phyloP scores from a whole-genome alignment of 768 basidiomycete species.

The Daedaleopsis sinensis region DNA sequence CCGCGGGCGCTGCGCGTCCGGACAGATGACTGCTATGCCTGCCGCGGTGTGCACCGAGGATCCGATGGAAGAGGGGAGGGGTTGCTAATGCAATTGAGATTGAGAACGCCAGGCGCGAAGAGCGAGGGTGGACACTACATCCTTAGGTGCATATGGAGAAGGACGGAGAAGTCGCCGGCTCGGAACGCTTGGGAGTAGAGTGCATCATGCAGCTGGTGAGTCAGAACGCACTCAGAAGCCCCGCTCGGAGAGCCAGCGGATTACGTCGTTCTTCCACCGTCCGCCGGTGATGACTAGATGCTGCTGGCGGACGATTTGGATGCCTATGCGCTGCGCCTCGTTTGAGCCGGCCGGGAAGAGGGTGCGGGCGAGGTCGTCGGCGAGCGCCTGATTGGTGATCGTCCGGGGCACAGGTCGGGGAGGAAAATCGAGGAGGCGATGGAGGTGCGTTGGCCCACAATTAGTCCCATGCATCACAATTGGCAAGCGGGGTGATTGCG shows the following conservation, averaged over 20 bases:
- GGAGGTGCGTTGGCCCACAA: neutral
- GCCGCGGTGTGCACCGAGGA: neutral
- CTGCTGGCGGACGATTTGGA: constrained; percentile 49
- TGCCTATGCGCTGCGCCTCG: constrained; percentile 51
- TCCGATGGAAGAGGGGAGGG: neutral
- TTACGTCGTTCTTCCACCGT: constrained; percentile 61
- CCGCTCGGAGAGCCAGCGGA: constrained; percentile 61
- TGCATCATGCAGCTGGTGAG: neutral
- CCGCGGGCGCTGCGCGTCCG: neutral
- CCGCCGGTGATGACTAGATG: constrained; percentile 66
- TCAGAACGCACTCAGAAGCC: constrained; percentile 54
- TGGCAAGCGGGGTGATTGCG: constrained; percentile 4
- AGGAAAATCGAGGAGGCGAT: neutral
- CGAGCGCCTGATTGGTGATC: constrained; percentile 50
- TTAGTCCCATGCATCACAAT: neutral
- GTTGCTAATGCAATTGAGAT: neutral
- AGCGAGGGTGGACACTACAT: neutral
- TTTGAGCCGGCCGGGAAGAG: constrained; percentile 52
- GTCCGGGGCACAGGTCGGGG: neutral
- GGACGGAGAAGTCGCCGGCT: neutral
- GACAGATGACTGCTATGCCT: neutral
- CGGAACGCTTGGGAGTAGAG: neutral
- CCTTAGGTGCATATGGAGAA: neutral
- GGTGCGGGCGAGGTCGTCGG: constrained; percentile 53
- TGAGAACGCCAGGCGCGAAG: neutral